Evolutionary conservation across 768 basidiomycete genomes (phyloP).

Genomic region (Lactifluus rugatus): DNA sequence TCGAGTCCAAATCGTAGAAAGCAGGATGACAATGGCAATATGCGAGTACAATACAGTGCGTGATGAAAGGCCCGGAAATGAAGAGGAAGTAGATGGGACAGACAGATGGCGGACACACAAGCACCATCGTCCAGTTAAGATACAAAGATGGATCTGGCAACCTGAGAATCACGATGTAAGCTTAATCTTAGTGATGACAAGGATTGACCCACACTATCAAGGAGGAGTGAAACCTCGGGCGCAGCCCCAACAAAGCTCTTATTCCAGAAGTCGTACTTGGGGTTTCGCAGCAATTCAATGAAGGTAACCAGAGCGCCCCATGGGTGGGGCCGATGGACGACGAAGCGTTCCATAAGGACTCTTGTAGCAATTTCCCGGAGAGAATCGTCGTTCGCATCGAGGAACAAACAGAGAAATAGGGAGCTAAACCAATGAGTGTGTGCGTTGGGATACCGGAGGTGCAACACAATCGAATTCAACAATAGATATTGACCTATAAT

Average conservation of each 20-base stretch:
- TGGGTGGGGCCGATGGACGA: conserved; percentile 91
- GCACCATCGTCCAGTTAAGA: conserved; percentile 33
- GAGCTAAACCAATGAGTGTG: conserved; percentile 99
- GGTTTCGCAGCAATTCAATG: conserved; percentile 85
- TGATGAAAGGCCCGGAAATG: conserved; percentile 39
- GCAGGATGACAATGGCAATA: conserved; percentile 34
- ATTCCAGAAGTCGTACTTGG: conserved; percentile 86
- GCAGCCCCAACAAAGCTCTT: conserved; percentile 78
- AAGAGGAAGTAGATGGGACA: conserved; percentile 49
- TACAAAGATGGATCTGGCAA: conserved; percentile 69
- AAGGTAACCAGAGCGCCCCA: conserved; percentile 94
- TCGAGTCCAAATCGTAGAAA: conserved; percentile 39
- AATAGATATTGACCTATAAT: conserved; percentile 85
- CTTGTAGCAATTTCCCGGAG: conserved; percentile 80
- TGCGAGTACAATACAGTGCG: conserved; percentile 85
- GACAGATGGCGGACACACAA: conserved; percentile 50
- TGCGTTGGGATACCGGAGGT: conserved; percentile 94
- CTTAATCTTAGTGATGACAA: conserved; percentile 15
- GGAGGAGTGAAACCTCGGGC: conserved; percentile 76
- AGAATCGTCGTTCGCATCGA: conserved; percentile 64
- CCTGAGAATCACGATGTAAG: conserved; percentile 33
- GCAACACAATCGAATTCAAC: conserved; percentile 84
- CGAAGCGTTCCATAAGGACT: conserved; percentile 86
- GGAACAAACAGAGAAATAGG: conserved; percentile 79
- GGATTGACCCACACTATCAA: conserved; percentile 59